These are phyloP conservation scores for Taphrina flavorubra DNA, from an alignment of 1,139 yeast genomes.

Conservation along the genomic window DNA sequence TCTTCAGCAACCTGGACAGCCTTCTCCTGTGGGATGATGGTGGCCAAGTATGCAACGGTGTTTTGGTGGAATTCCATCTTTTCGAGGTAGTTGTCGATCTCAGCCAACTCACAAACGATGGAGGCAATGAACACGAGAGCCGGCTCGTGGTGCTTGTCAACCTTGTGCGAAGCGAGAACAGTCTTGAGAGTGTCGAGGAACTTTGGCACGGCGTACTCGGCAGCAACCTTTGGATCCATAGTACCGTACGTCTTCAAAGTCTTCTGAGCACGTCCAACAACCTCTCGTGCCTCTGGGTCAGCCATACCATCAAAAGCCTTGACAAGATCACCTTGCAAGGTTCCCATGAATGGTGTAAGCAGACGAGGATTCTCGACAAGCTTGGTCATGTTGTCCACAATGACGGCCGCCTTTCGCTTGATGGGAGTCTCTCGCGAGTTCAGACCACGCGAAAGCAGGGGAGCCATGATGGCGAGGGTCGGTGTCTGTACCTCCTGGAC, in stretches of 20 bases:
- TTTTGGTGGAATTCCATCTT: constrained; percentile 92
- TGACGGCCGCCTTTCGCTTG: constrained; percentile 99
- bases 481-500: constrained; percentile 99
- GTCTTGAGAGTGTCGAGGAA: constrained; percentile 81
- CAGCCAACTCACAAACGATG: constrained; percentile 98
- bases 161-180: constrained; percentile 64
- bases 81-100: constrained; percentile 59
- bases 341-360: constrained; percentile 97
- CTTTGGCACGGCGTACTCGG: constrained; percentile 74
- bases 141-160: constrained; percentile 73
- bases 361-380: constrained; percentile 99
- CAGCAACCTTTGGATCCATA: constrained; percentile 96
- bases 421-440: constrained; percentile 99
- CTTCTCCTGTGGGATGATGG: constrained; percentile 90
- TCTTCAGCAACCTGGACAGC: constrained; percentile 90
- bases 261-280: constrained; percentile 93
- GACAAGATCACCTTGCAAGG: constrained; percentile 94
- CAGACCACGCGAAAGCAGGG: constrained; percentile 97
- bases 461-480: constrained; percentile 98
- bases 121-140: constrained; percentile 87
- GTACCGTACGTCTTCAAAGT: constrained; percentile 99
- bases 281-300: constrained; percentile 99
- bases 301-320: constrained; percentile 93
- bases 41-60: constrained; percentile 91
- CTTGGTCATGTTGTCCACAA: constrained; percentile 99